Conservation (phyloP, 2,329 filamentous ascomycete species). For the Fusarium armeniacum region DNA sequence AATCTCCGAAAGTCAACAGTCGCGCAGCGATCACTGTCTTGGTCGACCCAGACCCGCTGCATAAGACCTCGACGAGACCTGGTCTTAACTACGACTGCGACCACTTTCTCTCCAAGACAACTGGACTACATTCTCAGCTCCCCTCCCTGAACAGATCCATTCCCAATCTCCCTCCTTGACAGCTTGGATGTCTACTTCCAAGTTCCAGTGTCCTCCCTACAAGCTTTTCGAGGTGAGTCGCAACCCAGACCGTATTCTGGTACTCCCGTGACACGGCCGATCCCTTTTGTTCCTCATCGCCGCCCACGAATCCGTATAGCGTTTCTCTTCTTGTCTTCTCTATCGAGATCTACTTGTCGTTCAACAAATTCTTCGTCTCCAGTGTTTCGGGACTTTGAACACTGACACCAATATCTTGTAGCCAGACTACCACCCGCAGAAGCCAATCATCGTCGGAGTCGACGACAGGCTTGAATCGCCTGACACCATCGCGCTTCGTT, state of each 20-base stretch:
- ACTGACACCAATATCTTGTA: slow-evolving; percentile 53
- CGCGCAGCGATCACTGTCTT: slow-evolving; percentile 51
- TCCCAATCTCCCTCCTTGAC: slow-evolving; percentile 55
- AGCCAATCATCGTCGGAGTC: slow-evolving; percentile 67
- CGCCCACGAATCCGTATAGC: slow-evolving; percentile 31
- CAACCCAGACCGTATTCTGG: slow-evolving; percentile 54
- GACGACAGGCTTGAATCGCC: slow-evolving; percentile 71
- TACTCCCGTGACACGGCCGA: slow-evolving; percentile 44
- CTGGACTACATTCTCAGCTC: slow-evolving; percentile 54
- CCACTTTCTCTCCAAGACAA: slow-evolving; percentile 57
- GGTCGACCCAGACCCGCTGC: slow-evolving; percentile 48
- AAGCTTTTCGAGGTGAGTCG: slow-evolving; percentile 72
- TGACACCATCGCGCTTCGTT: slow-evolving; percentile 68
- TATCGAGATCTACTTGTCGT: slow-evolving; percentile 28
- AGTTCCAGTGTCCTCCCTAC: slow-evolving; percentile 69
- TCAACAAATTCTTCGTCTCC: slow-evolving; percentile 32
- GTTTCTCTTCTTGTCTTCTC: slow-evolving; percentile 34
- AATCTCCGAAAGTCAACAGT: slow-evolving; percentile 57
- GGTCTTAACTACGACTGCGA: slow-evolving; percentile 54
- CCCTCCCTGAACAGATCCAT: slow-evolving; percentile 52
- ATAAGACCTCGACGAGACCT: slow-evolving; percentile 58
- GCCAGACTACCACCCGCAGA: slow-evolving; percentile 68
- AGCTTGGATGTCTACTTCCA: slow-evolving; percentile 71
- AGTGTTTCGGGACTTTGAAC: slow-evolving; percentile 42
- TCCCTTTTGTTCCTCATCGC: slow-evolving; percentile 35